Evolutionary conservation across 2,329 filamentous ascomycete genomes (phyloP).

Genomic region (Elsinoe arachidis): DNA sequence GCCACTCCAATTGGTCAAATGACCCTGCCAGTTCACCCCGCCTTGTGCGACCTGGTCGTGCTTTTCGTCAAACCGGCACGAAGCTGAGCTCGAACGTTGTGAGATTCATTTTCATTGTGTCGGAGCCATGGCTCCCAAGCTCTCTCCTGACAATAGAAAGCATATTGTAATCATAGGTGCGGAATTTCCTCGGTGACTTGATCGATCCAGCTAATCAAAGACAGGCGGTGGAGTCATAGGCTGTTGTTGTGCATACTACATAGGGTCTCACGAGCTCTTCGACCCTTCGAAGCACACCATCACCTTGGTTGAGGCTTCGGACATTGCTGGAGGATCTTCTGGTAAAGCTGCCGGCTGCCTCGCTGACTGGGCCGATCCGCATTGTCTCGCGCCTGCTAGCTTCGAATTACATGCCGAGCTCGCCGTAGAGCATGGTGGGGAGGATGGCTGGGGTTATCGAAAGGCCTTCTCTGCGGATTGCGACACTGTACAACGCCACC

Average conservation of each 20-base stretch:
- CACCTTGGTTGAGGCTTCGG: conserved; percentile 6
- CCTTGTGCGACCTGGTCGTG: no score
- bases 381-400: conserved; percentile 11
- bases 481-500: background rate
- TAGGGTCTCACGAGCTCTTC: background rate
- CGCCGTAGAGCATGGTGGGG: conserved; percentile 9
- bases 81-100: no score
- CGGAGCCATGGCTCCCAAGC: background rate
- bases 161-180: background rate
- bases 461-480: conserved; percentile 4
- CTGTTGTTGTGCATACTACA: conserved; percentile 8
- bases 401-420: conserved; percentile 13
- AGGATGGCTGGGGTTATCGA: conserved; percentile 12
- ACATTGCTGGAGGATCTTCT: conserved; percentile 11
- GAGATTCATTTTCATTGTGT: no score
- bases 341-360: conserved; percentile 13
- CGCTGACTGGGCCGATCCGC: conserved; percentile 13
- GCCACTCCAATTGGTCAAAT: no score
- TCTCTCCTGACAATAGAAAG: background rate
- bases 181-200: no score
- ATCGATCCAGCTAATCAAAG: background rate
- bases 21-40: no score
- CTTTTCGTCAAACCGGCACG: no score
- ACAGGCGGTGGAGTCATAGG: conserved; percentile 14
- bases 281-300: background rate